Evolutionary conservation across 371 early-diverging fungal species (phyloP), one percentile per base, ranked within the genome.

Genomic region (Dichotomocladium elegans): DNA sequence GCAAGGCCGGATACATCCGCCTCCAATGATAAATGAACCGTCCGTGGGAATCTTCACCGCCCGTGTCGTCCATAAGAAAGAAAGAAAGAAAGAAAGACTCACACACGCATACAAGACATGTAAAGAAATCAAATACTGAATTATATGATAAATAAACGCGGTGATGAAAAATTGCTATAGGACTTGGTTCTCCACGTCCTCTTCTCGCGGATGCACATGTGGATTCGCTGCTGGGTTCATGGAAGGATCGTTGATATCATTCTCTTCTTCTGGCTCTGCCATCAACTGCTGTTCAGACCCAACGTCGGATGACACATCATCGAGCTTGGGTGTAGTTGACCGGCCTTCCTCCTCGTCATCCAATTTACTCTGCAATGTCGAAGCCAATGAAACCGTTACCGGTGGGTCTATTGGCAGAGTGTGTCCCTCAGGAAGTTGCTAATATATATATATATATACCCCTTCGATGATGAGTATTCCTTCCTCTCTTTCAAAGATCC

Each of bases 141-240:
- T n/a, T n/a, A n/a, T n/a, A n/a, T n/a, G n/a, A n/a, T n/a, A n/a
- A n/a, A n/a, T n/a, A n/a, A n/a, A n/a, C n/a, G n/a, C n/a, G n/a
- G n/a, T n/a, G n/a, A n/a, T n/a, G n/a, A n/a, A n/a, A n/a, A n/a
- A n/a, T n/a, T n/a, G n/a, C n/a, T n/a, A n/a, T n/a, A n/a, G n/a
- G n/a, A n/a, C n/a, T n/a, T n/a, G n/a, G n/a, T 47, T 25, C 10
- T 72, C 68, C 28, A 66, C 66, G 27, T 67, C 68, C 42, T 57
- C 59, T 46, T 62, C 37, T 17, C 53, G 68, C 2, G 61, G 67
- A 51, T 71, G 63, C 8, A 66, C 70, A 37, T 76, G 77, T 33
- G 76, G 76, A 15, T 63, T 70, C 25, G 62, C 55, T 22, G 72
- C 72, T 28, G 77, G 77, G 28, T 76, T 70, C 28, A 62, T 64